Conservation (phyloP, 257 asterid species). For the Verbascum thapsus region DNA sequence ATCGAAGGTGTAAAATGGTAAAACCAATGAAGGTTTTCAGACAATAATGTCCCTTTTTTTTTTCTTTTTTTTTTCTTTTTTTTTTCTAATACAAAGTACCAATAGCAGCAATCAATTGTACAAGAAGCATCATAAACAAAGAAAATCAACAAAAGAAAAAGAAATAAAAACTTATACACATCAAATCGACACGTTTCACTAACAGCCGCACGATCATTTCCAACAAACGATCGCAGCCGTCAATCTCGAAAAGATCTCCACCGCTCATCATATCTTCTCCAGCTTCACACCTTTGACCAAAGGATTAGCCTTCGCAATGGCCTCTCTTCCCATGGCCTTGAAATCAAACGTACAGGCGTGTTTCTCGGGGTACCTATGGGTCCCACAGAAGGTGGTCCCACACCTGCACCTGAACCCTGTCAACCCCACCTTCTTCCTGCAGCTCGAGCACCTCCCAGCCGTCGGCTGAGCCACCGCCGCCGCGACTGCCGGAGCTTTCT, state of each 20-base stretch:
- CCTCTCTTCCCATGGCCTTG: conserved; percentile 80
- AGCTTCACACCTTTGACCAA: conserved; percentile 63
- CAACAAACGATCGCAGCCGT: conserved; percentile 7
- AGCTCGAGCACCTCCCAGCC: conserved; percentile 61
- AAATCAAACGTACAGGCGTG: conserved; percentile 76
- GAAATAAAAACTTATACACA: conserved; percentile 36
- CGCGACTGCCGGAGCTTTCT: conserved; percentile 26
- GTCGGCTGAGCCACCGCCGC: conserved; percentile 37
- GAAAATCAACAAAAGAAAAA: conserved; percentile 16
- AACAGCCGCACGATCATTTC: conserved; percentile 22
- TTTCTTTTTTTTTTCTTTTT: neutral
- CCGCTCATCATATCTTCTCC: conserved; percentile 57
- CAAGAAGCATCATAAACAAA: neutral
- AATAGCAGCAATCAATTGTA: conserved; percentile 15
- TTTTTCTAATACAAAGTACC: conserved; percentile 19
- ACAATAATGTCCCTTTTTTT: neutral
- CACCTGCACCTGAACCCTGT: conserved; percentile 87
- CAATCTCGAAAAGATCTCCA: conserved; percentile 30
- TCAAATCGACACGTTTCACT: conserved; percentile 33
- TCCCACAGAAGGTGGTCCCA: conserved; percentile 80
- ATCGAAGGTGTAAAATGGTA: no score
- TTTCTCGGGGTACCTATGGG: conserved; percentile 88
- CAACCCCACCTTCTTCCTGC: conserved; percentile 83
- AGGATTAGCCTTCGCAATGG: conserved; percentile 87
- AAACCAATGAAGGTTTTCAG: neutral